Evolutionary conservation across 129 eudicot genomes (phyloP), one percentile per base, ranked within the genome.

Genomic region (Kitagawia praeruptora): DNA sequence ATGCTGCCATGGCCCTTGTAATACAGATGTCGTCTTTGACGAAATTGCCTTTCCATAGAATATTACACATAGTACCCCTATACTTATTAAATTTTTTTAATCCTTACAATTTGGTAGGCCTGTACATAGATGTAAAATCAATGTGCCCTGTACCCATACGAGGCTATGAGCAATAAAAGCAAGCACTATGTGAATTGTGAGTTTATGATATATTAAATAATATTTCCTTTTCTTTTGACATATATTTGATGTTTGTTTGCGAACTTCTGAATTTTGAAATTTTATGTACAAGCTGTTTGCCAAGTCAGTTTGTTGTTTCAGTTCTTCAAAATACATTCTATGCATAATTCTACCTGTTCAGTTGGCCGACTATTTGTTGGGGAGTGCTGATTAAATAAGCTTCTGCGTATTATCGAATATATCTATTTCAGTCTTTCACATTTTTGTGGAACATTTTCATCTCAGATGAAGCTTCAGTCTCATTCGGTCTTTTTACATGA

Each of bases 1-100:
- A 8, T 49, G 85, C 58, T 75, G 78, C 69, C 31, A 42, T 80
- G 56, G 74, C 67, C 79, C 67, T 75, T 83, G 75, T 85, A 85
- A 87, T 79, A 61, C 67, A 10, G 67, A 58, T 58, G 66, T 76
- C 77, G 67, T 9, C 39, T 41, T 69, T 53, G 23, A 5, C 23
- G 56, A 18, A 49, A 49, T 77, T 79, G 81, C 63, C 72, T 18
- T 74, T 8, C 0, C 67, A 58, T 8, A 9, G 27, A 58, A n/a
- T 46, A 46, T 9, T 8, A 58, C 2, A n/a, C 13, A 10, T n/a
- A 8, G 9, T 58, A 58, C 34, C 15, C 67, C 34, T 58, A 11
- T 3, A 74, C 40, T 41, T 63, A 18, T 38, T 56, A 8, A 11
- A 8, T 2, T 8, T 75, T 12, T 47, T 6, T 75, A 13, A 46